Percentiles rank a stretch among this genome's conserved stretches.
Evolutionary conservation across 148 eudicot species (phyloP).

Genomic region (Rhododendron henanense): DNA sequence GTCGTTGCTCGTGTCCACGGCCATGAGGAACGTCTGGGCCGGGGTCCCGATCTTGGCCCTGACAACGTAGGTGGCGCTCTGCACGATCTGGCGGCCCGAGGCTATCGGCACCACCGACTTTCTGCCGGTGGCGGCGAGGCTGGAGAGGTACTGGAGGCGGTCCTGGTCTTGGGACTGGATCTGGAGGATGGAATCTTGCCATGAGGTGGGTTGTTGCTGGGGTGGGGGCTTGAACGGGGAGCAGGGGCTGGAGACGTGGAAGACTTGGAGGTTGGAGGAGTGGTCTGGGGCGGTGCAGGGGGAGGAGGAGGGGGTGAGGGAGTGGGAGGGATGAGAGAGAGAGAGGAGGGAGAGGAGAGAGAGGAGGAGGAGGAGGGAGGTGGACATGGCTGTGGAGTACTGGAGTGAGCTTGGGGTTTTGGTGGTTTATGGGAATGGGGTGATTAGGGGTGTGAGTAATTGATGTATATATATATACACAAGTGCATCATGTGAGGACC

Average conservation of each 20-base stretch:
- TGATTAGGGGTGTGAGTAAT: neutral
- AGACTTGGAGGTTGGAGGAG: slow-evolving; percentile 45
- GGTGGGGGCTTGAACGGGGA: slow-evolving; percentile 45
- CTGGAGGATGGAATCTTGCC: slow-evolving; percentile 63
- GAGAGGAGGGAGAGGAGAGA: slow-evolving; percentile 12
- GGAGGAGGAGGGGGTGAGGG: slow-evolving; percentile 4
- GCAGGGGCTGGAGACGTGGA: slow-evolving; percentile 62
- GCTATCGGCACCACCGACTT: slow-evolving; percentile 55
- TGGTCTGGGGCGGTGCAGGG: slow-evolving; percentile 20
- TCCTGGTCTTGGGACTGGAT: slow-evolving; percentile 50
- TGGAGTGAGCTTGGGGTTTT: neutral
- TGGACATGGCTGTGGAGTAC: slow-evolving; percentile 11
- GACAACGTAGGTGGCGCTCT: slow-evolving; percentile 73
- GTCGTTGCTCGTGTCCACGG: slow-evolving; percentile 77
- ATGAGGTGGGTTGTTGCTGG: slow-evolving; percentile 26
- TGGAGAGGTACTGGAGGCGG: slow-evolving; percentile 51
- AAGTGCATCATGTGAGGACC: neutral
- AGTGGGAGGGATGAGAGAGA: slow-evolving; percentile 16
- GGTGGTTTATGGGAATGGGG: neutral
- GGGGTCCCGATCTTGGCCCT: slow-evolving; percentile 75
- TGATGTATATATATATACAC: neutral
- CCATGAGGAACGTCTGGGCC: slow-evolving; percentile 64
- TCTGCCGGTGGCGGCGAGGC: slow-evolving; percentile 48
- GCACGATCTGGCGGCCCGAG: slow-evolving; percentile 55
- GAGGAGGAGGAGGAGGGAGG: neutral